Evolutionary conservation across 257 asterid genomes (phyloP), one percentile per base, ranked within the genome.

Genomic region (Vinca minor): DNA sequence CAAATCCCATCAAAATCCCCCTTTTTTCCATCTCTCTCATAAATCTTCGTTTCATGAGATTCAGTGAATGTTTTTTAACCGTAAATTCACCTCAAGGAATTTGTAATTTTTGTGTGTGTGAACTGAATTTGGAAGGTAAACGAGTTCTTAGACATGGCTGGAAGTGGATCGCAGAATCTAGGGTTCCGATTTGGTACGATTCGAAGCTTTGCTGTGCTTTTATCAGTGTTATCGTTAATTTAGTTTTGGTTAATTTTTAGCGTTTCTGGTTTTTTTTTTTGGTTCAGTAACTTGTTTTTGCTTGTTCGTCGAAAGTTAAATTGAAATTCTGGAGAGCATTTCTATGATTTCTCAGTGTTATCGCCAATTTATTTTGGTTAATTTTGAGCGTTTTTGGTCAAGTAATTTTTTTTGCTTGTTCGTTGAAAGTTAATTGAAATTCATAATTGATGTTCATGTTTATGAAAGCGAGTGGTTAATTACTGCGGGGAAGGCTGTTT

Each of bases 81-180:
- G 17, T 31, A 21, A 18, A 39, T 26, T 34, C 23, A 7, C n/a
- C 36, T 8, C 39, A 23, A 48, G 8, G 6, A 1, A 25, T 66
- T 35, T 23, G 38, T 29, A 11, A 18, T 0, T 38, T 4, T 15
- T 17, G 21, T 0, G 35, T 60, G 1, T 63, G n/a, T 64, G 42
- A 66, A 49, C 48, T 57, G 70, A 57, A 38, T 57, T 31, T 3
- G 63, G 8, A n/a, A 25, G n/a, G 64, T 34, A 34, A 2, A 7
- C 26, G n/a, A n/a, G n/a, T 38, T 29, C 42, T n/a, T n/a, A n/a
- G n/a, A n/a, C n/a, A 74, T 74, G 78, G 78, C 73, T 31, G 74
- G 41, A 11, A 69, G 28, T 63, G 65, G 72, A 68, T 68, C 72
- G 36, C 58, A 48, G 18, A 68, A 62, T 23, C 59, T 59, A 59